phyloP scores from a whole-genome alignment of 352 stramenopile genomes.

The Phytophthora citricola region DNA sequence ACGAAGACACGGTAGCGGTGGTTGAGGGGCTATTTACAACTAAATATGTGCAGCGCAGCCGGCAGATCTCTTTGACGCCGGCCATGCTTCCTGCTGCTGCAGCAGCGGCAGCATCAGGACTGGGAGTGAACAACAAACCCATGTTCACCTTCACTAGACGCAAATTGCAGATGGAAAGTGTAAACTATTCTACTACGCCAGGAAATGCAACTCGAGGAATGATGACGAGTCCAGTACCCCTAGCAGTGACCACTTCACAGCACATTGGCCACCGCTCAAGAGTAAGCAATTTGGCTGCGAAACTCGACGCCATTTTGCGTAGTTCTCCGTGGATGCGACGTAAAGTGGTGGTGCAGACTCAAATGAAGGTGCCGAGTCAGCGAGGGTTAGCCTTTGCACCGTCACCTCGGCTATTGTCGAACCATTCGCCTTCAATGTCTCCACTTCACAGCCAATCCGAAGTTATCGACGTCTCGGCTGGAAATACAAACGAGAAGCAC shows the following conservation, averaged over 20 bases:
- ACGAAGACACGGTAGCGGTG: constrained; percentile 17
- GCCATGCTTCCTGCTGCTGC: constrained; percentile 27
- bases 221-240: neutral
- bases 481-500: constrained; percentile 15
- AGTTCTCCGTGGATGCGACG: constrained; percentile 63
- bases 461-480: constrained; percentile 5
- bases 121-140: constrained; percentile 34
- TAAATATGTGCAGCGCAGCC: constrained; percentile 33
- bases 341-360: constrained; percentile 61
- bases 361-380: constrained; percentile 30
- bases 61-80: constrained; percentile 35
- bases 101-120: constrained; percentile 19
- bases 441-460: constrained; percentile 16
- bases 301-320: constrained; percentile 66
- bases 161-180: constrained; percentile 32
- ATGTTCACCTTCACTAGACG: constrained; percentile 34
- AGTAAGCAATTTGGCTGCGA: constrained; percentile 53
- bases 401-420: constrained; percentile 13
- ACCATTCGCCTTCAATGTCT: constrained; percentile 1
- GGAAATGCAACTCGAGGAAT: neutral
- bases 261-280: constrained; percentile 32
- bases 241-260: constrained; percentile 21
- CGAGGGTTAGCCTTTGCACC: constrained; percentile 22
- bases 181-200: neutral
- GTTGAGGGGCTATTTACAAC: constrained; percentile 35